Conservation (phyloP, 192 early-diverging fungal species). For the Backusella macrospora region DNA sequence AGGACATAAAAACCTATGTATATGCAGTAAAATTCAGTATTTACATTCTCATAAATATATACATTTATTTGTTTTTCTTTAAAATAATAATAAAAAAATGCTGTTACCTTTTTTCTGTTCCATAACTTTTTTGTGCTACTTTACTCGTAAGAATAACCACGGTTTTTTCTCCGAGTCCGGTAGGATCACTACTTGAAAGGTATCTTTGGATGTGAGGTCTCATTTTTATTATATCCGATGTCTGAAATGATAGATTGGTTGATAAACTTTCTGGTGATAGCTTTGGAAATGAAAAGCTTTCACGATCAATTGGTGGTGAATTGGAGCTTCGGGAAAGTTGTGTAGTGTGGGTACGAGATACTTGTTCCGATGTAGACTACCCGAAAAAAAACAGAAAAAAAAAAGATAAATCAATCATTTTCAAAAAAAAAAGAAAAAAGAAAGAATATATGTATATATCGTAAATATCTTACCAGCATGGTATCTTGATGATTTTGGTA, state of each 20-base stretch:
- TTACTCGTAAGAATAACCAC: slow-evolving; percentile 85
- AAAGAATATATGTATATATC: no score
- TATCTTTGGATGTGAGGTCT: slow-evolving; percentile 55
- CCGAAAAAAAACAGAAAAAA: not conserved
- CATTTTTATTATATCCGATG: slow-evolving; percentile 20
- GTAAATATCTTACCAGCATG: not conserved
- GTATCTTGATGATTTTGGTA: not conserved
- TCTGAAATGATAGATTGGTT: not conserved
- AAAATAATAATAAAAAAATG: slow-evolving; percentile 1
- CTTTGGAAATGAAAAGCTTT: not conserved
- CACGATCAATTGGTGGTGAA: not conserved
- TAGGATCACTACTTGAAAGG: slow-evolving; percentile 46
- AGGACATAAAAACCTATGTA: slow-evolving; percentile 74
- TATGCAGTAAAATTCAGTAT: not conserved
- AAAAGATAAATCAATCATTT: no score
- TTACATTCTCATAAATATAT: no score
- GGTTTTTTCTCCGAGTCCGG: slow-evolving; percentile 56
- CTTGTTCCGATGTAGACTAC: not conserved
- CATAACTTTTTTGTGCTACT: slow-evolving; percentile 93
- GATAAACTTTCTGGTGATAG: slow-evolving; percentile 5
- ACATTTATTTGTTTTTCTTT: not conserved
- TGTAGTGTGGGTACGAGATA: not conserved
- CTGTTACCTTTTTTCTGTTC: slow-evolving; percentile 80
- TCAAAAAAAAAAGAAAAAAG: no score
- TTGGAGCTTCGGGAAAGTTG: not conserved